Conservation (phyloP, 345 rosid genomes). For the Salix udensis region DNA sequence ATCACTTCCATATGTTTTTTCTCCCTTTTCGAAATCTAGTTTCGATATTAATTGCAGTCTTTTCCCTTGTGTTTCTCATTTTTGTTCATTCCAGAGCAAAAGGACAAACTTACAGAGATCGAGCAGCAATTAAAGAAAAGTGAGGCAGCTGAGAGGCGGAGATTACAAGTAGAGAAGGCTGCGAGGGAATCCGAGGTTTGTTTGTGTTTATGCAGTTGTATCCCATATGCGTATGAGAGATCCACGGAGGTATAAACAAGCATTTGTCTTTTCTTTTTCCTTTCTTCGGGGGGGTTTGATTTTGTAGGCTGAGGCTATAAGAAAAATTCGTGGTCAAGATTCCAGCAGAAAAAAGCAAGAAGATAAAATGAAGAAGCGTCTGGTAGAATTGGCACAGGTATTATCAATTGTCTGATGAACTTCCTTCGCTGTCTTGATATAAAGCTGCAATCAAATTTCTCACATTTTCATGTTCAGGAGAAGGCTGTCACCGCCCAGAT, state of each 20-base stretch:
- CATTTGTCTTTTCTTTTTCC: not conserved
- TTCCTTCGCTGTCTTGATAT: not conserved
- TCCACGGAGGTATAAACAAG: not conserved
- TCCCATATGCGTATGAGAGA: conserved; percentile 2
- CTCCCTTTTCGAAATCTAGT: conserved; percentile 8
- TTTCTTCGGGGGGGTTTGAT: not conserved
- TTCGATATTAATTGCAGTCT: conserved; percentile 5
- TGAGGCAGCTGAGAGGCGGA: conserved; percentile 90
- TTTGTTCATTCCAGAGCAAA: conserved; percentile 51
- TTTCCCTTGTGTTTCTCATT: conserved; percentile 6
- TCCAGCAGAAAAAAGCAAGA: conserved; percentile 86
- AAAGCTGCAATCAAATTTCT: conserved; percentile 14
- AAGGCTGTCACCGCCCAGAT: conserved; percentile 58
- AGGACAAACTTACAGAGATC: conserved; percentile 74
- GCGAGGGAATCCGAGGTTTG: conserved; percentile 80
- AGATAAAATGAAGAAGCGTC: conserved; percentile 72
- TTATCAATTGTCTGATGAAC: not conserved
- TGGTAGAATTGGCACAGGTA: conserved; percentile 86
- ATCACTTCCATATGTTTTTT: not conserved
- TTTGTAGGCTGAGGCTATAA: conserved; percentile 80
- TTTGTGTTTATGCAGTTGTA: conserved; percentile 6
- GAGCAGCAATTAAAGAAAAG: conserved; percentile 88
- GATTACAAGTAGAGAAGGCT: conserved; percentile 87
- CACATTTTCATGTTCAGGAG: conserved; percentile 42
- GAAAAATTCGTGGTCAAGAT: conserved; percentile 94